Evolutionary conservation across 1,284 basidiomycete species (phyloP).

Genomic region (Porodaedalea pini): DNA sequence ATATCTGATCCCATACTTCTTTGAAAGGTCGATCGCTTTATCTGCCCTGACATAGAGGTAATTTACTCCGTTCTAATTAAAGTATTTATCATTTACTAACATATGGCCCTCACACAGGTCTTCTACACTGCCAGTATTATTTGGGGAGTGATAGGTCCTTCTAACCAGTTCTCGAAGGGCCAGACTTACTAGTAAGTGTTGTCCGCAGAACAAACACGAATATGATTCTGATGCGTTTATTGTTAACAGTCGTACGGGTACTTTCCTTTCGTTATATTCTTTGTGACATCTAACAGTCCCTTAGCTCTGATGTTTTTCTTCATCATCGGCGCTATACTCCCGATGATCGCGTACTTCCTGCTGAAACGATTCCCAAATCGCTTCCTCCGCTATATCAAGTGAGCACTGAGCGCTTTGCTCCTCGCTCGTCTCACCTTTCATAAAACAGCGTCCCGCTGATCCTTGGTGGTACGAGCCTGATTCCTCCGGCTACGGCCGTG

Average conservation of each 20-base stretch:
- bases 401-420: slow-evolving; percentile 4
- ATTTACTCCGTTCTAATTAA: not conserved
- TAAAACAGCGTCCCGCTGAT: slow-evolving; percentile 25
- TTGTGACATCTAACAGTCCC: slow-evolving; percentile 29
- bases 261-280: not conserved
- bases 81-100: not conserved
- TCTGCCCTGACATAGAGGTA: slow-evolving; percentile 23
- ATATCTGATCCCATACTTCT: not conserved
- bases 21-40: slow-evolving; percentile 17
- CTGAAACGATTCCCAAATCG: slow-evolving; percentile 31
- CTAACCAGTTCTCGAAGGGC: slow-evolving; percentile 19
- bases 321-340: slow-evolving; percentile 48
- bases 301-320: slow-evolving; percentile 50
- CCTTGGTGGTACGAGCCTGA: slow-evolving; percentile 33
- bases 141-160: slow-evolving; percentile 21
- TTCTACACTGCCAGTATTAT: slow-evolving; percentile 20
- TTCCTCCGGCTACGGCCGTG: slow-evolving; percentile 49
- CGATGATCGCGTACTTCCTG: slow-evolving; percentile 31
- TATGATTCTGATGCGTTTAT: not conserved
- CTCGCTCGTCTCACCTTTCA: slow-evolving; percentile 24
- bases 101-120: not conserved
- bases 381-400: slow-evolving; percentile 31
- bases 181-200: slow-evolving; percentile 22
- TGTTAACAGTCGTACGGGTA: slow-evolving; percentile 11
- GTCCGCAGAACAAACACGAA: not conserved